Conservation (phyloP, 805 yeast genomes). For the Candida montana region DNA sequence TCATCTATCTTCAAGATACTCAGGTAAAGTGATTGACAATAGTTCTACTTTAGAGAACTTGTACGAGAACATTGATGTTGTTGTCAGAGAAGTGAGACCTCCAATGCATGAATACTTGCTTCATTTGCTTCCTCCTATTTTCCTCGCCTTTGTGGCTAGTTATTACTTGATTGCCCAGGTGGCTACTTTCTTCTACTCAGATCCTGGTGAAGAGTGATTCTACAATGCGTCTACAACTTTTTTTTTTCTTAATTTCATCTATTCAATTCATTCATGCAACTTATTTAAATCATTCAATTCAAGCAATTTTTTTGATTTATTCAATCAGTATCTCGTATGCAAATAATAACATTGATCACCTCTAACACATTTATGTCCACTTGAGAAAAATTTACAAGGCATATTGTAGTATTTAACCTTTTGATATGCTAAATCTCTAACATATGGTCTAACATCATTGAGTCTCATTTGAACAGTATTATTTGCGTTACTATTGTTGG, state of each 20-base stretch:
- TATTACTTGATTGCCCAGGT: conserved; percentile 2
- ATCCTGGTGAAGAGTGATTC: conserved; percentile 10
- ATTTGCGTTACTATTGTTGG: neutral
- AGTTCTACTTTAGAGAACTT: conserved; percentile 40
- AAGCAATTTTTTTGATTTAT: neutral
- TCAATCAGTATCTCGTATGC: too few species aligned
- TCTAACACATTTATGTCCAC: neutral
- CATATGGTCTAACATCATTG: conserved; percentile 8
- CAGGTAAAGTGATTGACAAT: conserved; percentile 70
- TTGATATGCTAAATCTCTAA: neutral
- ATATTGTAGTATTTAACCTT: neutral
- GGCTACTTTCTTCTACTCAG: conserved; percentile 7
- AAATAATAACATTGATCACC: conserved; percentile 1
- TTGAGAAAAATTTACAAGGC: conserved; percentile 1
- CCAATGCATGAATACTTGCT: conserved; percentile 9
- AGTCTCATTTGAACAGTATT: conserved; percentile 2
- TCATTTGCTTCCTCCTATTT: conserved; percentile 4
- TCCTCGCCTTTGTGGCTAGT: conserved; percentile 4
- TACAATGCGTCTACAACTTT: too few species aligned
- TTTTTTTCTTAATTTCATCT: too few species aligned
- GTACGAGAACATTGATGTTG: conserved; percentile 35
- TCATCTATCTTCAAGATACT: conserved; percentile 46
- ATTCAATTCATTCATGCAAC: too few species aligned
- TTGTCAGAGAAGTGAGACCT: conserved; percentile 16
- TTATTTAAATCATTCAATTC: neutral